These are phyloP conservation scores for Alloteropsis semialata DNA, from an alignment of 176 grass and related monocot species.

Conservation along the genomic window DNA sequence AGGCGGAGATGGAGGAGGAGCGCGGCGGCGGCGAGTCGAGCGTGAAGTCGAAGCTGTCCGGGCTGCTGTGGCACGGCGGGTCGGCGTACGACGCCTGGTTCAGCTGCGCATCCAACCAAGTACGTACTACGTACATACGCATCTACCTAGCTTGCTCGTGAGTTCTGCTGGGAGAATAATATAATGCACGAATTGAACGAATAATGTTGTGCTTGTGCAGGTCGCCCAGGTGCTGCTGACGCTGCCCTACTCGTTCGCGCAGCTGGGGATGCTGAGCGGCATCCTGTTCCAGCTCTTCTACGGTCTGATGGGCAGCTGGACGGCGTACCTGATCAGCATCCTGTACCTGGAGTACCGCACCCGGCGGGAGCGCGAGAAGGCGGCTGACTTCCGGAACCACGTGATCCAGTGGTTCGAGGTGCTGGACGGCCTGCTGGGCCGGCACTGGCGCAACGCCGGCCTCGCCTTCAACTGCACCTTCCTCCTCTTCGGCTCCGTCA, in stretches of 20 bases:
- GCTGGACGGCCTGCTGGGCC: conserved; percentile 76
- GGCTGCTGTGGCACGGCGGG: conserved; percentile 85
- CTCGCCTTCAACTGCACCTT: conserved; percentile 99
- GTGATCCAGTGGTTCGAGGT: conserved; percentile 99
- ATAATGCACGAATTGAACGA: too few species aligned
- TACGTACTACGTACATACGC: background rate
- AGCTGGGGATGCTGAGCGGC: conserved; percentile 93
- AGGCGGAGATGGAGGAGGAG: conserved; percentile 16
- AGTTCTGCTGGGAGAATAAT: too few species aligned
- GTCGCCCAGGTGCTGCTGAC: conserved; percentile 92
- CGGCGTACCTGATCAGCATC: conserved; percentile 95
- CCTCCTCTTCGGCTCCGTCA: conserved; percentile 92
- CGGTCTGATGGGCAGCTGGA: conserved; percentile 90
- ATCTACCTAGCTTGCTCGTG: too few species aligned
- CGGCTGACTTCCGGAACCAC: conserved; percentile 95
- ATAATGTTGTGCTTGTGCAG: too few species aligned
- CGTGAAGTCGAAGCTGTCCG: conserved; percentile 44
- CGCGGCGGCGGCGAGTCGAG: background rate
- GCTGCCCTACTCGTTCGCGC: conserved; percentile 93
- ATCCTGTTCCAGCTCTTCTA: conserved; percentile 93
- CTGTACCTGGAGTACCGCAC: conserved; percentile 96
- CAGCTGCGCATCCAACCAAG: conserved; percentile 98
- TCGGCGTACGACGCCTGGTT: conserved; percentile 96
- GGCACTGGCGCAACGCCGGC: conserved; percentile 84
- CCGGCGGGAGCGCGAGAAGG: conserved; percentile 73